Conservation (phyloP, 345 rosid species). For the Eucalyptus shirleyi region DNA sequence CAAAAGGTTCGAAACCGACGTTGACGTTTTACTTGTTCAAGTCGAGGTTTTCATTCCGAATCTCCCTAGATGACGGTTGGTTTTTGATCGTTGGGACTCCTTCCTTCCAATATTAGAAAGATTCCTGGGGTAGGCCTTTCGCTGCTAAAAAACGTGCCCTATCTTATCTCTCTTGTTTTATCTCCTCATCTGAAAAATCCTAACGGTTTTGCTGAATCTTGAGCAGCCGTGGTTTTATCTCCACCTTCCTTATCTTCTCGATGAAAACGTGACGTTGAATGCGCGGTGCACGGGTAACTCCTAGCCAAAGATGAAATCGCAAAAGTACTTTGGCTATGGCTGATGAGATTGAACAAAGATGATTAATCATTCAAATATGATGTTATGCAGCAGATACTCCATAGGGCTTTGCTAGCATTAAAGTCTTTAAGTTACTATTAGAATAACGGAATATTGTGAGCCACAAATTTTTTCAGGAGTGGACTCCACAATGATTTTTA, state of each 20-base stretch:
- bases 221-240: background rate
- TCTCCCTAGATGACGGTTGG: background rate
- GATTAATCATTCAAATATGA: background rate
- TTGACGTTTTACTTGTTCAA: background rate
- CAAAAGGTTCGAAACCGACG: background rate
- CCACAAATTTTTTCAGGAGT: no score
- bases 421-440: no score
- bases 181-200: background rate
- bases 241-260: background rate
- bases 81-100: background rate
- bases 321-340: background rate
- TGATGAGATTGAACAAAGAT: background rate
- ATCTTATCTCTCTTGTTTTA: background rate
- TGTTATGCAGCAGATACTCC: background rate
- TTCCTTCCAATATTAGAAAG: background rate
- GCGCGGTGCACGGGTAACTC: background rate
- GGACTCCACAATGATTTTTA: no score
- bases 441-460: no score
- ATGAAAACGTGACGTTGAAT: background rate
- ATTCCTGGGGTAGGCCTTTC: background rate
- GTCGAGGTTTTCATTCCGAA: background rate
- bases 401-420: background rate
- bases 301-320: background rate
- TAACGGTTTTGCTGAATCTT: background rate
- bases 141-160: background rate